These are phyloP conservation scores for Aspergillus bertholletiae DNA, from an alignment of 495 filamentous ascomycete genomes.

Conservation along the genomic window DNA sequence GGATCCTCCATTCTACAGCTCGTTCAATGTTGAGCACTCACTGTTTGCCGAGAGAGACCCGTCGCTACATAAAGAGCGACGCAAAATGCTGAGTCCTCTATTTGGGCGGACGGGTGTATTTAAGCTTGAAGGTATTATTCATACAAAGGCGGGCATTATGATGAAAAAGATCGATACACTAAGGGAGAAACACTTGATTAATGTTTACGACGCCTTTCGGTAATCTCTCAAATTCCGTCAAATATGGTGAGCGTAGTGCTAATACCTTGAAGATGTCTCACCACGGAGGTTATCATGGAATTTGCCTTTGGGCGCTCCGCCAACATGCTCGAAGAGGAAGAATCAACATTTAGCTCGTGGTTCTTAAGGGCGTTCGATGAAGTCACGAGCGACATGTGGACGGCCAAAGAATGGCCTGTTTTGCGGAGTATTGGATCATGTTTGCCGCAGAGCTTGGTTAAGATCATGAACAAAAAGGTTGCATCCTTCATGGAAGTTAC, in stretches of 20 bases:
- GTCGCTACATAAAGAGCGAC: neutral
- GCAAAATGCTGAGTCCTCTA: slow-evolving; percentile 1
- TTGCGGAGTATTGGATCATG: neutral
- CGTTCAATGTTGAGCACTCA: slow-evolving; percentile 5
- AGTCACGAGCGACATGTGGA: neutral
- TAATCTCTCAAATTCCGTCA: neutral
- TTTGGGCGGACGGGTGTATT: slow-evolving; percentile 1
- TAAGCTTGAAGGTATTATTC: slow-evolving; percentile 9
- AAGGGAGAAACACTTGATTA: neutral
- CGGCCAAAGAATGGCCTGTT: neutral
- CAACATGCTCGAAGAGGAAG: neutral
- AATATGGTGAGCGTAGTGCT: too few relatives aligned
- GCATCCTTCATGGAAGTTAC: neutral
- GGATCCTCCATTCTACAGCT: slow-evolving; percentile 1
- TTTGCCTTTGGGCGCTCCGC: slow-evolving; percentile 5
- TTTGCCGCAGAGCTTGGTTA: neutral
- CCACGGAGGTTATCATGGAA: slow-evolving; percentile 5
- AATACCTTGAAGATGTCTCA: neutral
- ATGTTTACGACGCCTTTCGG: slow-evolving; percentile 4
- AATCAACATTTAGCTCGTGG: neutral
- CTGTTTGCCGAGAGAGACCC: slow-evolving; percentile 4
- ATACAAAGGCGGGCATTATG: neutral
- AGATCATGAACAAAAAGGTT: neutral
- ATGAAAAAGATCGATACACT: neutral
- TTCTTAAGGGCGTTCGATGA: neutral